Evolutionary conservation across 192 early-diverging fungal species (phyloP), one percentile per base, ranked within the genome.

Genomic region (Pilaira anomala): DNA sequence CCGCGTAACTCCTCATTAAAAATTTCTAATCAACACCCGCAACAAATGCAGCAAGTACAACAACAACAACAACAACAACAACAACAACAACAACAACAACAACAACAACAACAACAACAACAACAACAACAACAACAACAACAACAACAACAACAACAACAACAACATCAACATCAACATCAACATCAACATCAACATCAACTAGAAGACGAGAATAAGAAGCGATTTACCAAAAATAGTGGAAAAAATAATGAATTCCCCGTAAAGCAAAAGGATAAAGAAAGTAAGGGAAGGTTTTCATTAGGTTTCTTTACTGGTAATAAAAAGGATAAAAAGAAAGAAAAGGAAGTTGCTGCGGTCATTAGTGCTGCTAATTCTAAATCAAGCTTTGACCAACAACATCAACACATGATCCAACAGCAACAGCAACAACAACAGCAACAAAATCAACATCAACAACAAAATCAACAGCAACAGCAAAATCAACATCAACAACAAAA

Each of bases 301-400:
- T 22, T 30, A n/a, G 41, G 41, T 2, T 62, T 62, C 48, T 58
- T 58, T 42, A 16, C 18, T 0, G 44, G 56, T 26, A 33, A 33
- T 58, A 58, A 58, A 58, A 58, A 42, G 21, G 56, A 58, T 19
- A 58, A 58, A 36, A 58, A 58, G 22, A 58, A 58, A 12, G 39
- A 58, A 42, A 58, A 58, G 7, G 56, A 58, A 19, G 33, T 19
- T 9, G 56, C 33, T 12, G 56, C 22, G 3, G 7, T 19, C 11
- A 65, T 24, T 50, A 19, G 26, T 22, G 33, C 21, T 16, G 12
- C 41, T 44, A 1, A 2, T 30, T 13, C 40, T 24, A 9, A 25
- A 22, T 41, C 41, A n/a, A 26, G 19, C 50, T 12, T 19, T 21
- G n/a, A 61, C 6, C 46, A 49, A 39, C n/a, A 52, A 48, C 46